Evolutionary conservation across 345 rosid species (phyloP), one percentile per base, ranked within the genome.

Genomic region (Euphorbia pulcherrima): DNA sequence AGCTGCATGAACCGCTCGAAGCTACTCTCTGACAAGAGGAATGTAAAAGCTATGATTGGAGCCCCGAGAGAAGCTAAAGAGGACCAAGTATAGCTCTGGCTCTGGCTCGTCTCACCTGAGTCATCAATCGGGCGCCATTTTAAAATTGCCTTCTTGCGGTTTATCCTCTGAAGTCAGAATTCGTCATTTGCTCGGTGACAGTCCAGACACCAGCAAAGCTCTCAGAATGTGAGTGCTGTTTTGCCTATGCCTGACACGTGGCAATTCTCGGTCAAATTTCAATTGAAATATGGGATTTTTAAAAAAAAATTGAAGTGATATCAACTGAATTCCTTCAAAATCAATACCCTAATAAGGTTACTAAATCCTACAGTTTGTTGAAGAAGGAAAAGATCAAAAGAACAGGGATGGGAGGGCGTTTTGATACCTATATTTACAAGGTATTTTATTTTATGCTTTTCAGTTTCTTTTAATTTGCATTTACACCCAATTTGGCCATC

Each of bases 191-290:
- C 89, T 93, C 0, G 98, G 98, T 6, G 92, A 93, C 72, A 90
- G 94, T 54, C 96, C 98, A 5, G 96, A 90, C 74, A 93, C 97
- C n/a, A 93, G 98, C 84, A 93, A 90, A 79, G 98, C 98, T 67
- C 96, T 90, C 67, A 84, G 96, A 81, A 86, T 87, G 98, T 90
- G 77, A 63, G 21, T 57, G 37, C 16, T n/a, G n/a, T 17, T 30
- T 33, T 24, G 26, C 13, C 21, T 30, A 16, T 58, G 23, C 59
- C 17, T 28, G 59, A 6, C 13, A n/a, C n/a, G n/a, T n/a, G n/a
- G n/a, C n/a, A n/a, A n/a, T n/a, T n/a, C n/a, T n/a, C n/a, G n/a
- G n/a, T n/a, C n/a, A 12, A 12, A 40, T n/a, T n/a, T n/a, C n/a
- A 2, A 21, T 40, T 40, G 13, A 62, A n/a, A n/a, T n/a, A n/a